These are phyloP conservation scores for Chytriomyces hyalinus DNA, from an alignment of 192 early-diverging fungal genomes.

Conservation along the genomic window DNA sequence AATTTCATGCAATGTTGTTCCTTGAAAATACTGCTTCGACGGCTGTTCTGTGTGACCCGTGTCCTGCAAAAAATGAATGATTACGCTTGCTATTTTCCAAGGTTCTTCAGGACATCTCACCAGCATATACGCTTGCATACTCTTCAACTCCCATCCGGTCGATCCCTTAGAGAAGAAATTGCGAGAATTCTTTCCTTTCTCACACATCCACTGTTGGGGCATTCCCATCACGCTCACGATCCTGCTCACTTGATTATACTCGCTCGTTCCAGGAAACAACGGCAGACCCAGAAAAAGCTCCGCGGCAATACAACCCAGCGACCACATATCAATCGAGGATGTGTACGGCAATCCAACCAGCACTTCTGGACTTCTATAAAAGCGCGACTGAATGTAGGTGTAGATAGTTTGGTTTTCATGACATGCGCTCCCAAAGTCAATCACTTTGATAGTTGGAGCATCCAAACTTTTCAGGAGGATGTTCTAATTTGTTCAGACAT, in stretches of 20 bases:
- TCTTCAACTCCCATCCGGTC: conserved; percentile 73
- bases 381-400: conserved; percentile 98
- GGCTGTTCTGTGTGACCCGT: conserved; percentile 85
- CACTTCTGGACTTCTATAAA: conserved; percentile 96
- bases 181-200: conserved; percentile 86
- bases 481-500: conserved; percentile 57
- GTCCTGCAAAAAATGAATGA: conserved; percentile 55
- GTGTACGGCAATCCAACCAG: conserved; percentile 92
- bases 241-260: conserved; percentile 93
- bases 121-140: conserved; percentile 78
- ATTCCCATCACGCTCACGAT: conserved; percentile 94
- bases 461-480: conserved; percentile 88
- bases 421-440: conserved; percentile 99
- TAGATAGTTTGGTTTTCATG: conserved; percentile 94
- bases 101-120: conserved; percentile 28
- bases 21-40: conserved; percentile 90
- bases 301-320: conserved; percentile 94
- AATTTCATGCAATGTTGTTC: conserved; percentile 84
- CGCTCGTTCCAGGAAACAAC: conserved; percentile 92
- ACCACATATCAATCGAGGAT: conserved; percentile 98
- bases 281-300: conserved; percentile 96
- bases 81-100: neutral
- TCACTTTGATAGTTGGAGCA: conserved; percentile 93
- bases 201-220: conserved; percentile 91
- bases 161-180: conserved; percentile 81